phyloP scores from a whole-genome alignment of 2,329 filamentous ascomycete species.

The Didymella keratinophila region DNA sequence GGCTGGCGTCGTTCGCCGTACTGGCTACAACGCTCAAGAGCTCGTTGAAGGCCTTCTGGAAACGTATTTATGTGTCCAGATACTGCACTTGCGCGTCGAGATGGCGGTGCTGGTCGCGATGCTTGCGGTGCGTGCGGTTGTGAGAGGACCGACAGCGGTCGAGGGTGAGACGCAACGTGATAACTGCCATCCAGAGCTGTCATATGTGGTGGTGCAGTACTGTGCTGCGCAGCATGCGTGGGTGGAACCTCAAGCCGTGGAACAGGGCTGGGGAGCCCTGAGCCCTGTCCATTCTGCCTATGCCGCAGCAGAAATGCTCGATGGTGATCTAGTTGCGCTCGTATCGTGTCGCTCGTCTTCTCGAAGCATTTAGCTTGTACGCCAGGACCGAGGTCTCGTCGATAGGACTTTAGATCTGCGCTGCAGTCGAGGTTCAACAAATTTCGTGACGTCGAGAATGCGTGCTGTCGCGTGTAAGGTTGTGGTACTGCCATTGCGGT shows the following conservation, averaged over 20 bases:
- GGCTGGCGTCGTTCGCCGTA: neutral
- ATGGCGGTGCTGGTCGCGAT: conserved; percentile 1
- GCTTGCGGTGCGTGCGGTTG: conserved; percentile 17
- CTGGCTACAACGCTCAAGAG: conserved; percentile 2
- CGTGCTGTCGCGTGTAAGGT: conserved; percentile 22
- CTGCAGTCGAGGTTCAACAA: conserved; percentile 35
- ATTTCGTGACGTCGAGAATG: conserved; percentile 19
- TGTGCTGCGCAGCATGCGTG: conserved; percentile 12
- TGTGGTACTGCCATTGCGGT: conserved; percentile 20
- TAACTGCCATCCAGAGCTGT: conserved; percentile 5
- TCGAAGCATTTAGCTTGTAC: conserved; percentile 33
- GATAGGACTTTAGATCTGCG: conserved; percentile 31
- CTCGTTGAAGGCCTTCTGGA: conserved; percentile 14
- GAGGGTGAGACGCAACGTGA: conserved; percentile 17
- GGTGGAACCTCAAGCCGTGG: conserved; percentile 21
- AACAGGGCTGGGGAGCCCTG: conserved; percentile 19
- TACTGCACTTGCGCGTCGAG: conserved; percentile 5
- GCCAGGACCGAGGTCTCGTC: conserved; percentile 33
- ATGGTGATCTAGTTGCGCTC: conserved; percentile 32
- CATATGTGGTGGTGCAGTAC: conserved; percentile 3
- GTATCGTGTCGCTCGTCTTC: conserved; percentile 30
- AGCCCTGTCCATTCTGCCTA: conserved; percentile 10
- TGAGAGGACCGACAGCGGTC: conserved; percentile 18
- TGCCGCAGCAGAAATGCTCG: conserved; percentile 29
- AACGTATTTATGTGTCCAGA: conserved; percentile 24